Evolutionary conservation across 2,329 filamentous ascomycete species (phyloP).

Genomic region (Trichophyton mentagrophytes): DNA sequence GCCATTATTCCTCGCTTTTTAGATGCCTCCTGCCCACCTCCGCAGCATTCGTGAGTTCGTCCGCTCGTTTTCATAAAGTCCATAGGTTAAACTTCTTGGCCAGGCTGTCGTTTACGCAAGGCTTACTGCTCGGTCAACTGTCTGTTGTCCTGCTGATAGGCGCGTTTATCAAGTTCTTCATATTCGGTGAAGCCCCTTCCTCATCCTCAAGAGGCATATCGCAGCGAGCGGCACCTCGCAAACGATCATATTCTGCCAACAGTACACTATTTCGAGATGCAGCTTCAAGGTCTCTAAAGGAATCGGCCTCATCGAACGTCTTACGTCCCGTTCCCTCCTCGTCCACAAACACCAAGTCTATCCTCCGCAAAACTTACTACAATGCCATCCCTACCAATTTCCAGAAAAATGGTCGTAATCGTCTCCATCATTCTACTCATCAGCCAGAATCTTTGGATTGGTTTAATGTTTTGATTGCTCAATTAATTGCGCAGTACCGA

Average conservation of each 20-base stretch:
- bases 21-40: neutral
- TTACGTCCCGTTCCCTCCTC: slow-evolving; percentile 60
- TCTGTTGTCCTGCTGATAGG: slow-evolving; percentile 83
- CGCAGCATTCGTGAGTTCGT: slow-evolving; percentile 11
- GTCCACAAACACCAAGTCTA: slow-evolving; percentile 67
- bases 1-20: neutral
- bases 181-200: slow-evolving; percentile 86
- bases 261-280: slow-evolving; percentile 24
- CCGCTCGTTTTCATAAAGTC: neutral
- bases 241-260: slow-evolving; percentile 55
- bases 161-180: slow-evolving; percentile 98
- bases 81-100: neutral
- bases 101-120: slow-evolving; percentile 83
- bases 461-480: slow-evolving; percentile 96
- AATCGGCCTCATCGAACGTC: slow-evolving; percentile 49
- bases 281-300: slow-evolving; percentile 34
- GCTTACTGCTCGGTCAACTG: slow-evolving; percentile 82
- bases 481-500: slow-evolving; percentile 90
- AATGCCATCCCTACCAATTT: slow-evolving; percentile 42
- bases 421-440: slow-evolving; percentile 53
- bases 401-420: slow-evolving; percentile 30
- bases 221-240: slow-evolving; percentile 65
- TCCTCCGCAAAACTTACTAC: slow-evolving; percentile 94
- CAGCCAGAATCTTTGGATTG: slow-evolving; percentile 95
- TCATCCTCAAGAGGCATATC: slow-evolving; percentile 66